These are phyloP conservation scores for Leptomonas pyrrhocoris DNA, from an alignment of 208 protist genomes.

Conservation along the genomic window DNA sequence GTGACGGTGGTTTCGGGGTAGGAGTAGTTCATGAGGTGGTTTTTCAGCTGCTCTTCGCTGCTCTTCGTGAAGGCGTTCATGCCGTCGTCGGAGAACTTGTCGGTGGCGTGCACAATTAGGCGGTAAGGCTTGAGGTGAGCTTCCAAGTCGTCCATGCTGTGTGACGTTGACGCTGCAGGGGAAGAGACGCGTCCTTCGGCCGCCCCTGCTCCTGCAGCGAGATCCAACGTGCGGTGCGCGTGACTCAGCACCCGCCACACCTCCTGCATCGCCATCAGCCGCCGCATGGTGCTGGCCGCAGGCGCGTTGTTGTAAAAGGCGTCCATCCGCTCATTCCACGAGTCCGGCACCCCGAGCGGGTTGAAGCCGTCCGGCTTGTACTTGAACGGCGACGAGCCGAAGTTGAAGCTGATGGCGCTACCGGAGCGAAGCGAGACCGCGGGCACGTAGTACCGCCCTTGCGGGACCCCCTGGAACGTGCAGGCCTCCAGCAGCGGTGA, in stretches of 20 bases:
- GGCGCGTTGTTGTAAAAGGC: conserved; percentile 83
- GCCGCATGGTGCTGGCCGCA: conserved; percentile 49
- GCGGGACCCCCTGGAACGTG: conserved; percentile 49
- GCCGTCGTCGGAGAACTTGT: conserved; percentile 55
- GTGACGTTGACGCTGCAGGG: not conserved
- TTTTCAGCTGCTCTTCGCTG: conserved; percentile 43
- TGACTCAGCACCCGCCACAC: conserved; percentile 54
- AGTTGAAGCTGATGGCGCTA: conserved; percentile 87
- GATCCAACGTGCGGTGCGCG: conserved; percentile 16
- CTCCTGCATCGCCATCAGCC: conserved; percentile 52
- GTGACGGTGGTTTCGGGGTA: conserved; percentile 14
- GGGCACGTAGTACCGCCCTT: conserved; percentile 60
- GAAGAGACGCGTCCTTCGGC: no score
- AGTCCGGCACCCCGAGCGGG: conserved; percentile 88
- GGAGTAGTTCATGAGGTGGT: conserved; percentile 24
- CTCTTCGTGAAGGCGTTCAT: conserved; percentile 59
- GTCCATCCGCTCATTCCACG: conserved; percentile 92
- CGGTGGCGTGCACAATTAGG: conserved; percentile 46
- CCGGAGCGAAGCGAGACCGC: conserved; percentile 85
- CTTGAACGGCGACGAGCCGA: conserved; percentile 85
- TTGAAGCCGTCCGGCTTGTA: conserved; percentile 89
- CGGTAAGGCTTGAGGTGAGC: conserved; percentile 35
- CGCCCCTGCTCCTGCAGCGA: not conserved
- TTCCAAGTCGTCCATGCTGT: conserved; percentile 27
- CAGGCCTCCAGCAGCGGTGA: conserved; percentile 36